Conservation (phyloP, 257 asterid species). For the Hygrophila difformis region DNA sequence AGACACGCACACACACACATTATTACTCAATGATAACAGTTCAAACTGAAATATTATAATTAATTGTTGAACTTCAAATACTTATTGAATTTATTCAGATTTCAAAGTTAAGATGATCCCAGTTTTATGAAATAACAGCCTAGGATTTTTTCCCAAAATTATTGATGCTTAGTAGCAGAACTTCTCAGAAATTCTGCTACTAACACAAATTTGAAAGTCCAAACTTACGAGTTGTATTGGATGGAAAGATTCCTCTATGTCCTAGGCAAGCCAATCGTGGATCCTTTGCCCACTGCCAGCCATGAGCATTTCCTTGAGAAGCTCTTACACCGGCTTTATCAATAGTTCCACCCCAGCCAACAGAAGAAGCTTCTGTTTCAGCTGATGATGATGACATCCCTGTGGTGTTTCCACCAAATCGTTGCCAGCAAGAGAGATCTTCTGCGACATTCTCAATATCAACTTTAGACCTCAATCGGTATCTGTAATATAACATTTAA, state of each 20-base stretch:
- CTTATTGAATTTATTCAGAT: too few relatives aligned
- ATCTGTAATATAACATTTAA: conserved; percentile 35
- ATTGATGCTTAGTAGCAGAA: too few relatives aligned
- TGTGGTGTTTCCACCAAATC: conserved; percentile 46
- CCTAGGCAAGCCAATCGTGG: conserved; percentile 90
- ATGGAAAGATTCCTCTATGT: conserved; percentile 74
- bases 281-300: conserved; percentile 85
- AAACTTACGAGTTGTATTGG: conserved; percentile 54
- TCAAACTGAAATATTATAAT: too few relatives aligned
- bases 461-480: conserved; percentile 78
- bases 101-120: too few relatives aligned
- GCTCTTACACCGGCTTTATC: conserved; percentile 55
- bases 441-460: conserved; percentile 63
- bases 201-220: too few relatives aligned
- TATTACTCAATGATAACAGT: too few relatives aligned
- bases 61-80: too few relatives aligned
- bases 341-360: conserved; percentile 70
- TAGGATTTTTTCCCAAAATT: too few relatives aligned
- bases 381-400: conserved; percentile 27
- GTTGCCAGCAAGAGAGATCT: conserved; percentile 82
- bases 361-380: conserved; percentile 55
- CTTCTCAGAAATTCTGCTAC: too few relatives aligned
- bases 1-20: too few relatives aligned
- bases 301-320: conserved; percentile 42
- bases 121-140: too few relatives aligned